Evolutionary conservation across 2,329 filamentous ascomycete genomes (phyloP), one percentile per base, ranked within the genome.

Genomic region (Phymatotrichopsis omnivora): DNA sequence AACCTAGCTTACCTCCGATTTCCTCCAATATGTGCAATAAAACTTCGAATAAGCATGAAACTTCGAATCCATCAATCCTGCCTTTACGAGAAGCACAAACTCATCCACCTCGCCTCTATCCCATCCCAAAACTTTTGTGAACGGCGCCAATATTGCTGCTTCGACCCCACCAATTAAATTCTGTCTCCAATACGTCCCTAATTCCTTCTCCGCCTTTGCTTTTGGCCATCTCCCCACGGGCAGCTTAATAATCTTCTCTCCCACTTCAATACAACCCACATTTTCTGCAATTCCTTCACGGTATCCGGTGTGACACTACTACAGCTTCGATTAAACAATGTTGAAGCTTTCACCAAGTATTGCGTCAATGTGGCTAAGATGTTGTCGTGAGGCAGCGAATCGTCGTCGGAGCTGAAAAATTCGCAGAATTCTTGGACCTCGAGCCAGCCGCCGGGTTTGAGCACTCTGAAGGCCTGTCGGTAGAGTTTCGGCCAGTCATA

Each of bases 401-500:
- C 52, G 43, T 67, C 64, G 33, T 67, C 65, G 28, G 58, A 60
- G 42, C 64, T 42, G 29, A 57, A 52, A 40, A 6, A 6, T 3
- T 58, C 20, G 7, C 29, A 53, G 22, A 51, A 58, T 30, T 69
- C 60, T n/a, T 57, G 48, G 17, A 61, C 53, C 47, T 71, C 68
- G 7, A 68, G 56, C 55, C 57, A 67, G 19, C 66, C 68, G 17
- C 66, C 68, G 0, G 67, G 66, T 17, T 58, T 60, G 3, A 65
- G 57, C 45, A 61, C 20, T 7, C 45, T 47, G 29, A 24, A 25
- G 19, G 19, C n/a, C n/a, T 68, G 65, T 16, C 64, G 59, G 16
- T 74, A 57, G 35, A 78, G 60, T 17, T 61, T 62, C 3, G 63
- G 63, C 60, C 73, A 75, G 54, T 79, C 66, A n/a, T 65, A 62